Evolutionary conservation across 495 filamentous ascomycete species (phyloP), one percentile per base, ranked within the genome.

Genomic region (Aspergillus haitiensis): DNA sequence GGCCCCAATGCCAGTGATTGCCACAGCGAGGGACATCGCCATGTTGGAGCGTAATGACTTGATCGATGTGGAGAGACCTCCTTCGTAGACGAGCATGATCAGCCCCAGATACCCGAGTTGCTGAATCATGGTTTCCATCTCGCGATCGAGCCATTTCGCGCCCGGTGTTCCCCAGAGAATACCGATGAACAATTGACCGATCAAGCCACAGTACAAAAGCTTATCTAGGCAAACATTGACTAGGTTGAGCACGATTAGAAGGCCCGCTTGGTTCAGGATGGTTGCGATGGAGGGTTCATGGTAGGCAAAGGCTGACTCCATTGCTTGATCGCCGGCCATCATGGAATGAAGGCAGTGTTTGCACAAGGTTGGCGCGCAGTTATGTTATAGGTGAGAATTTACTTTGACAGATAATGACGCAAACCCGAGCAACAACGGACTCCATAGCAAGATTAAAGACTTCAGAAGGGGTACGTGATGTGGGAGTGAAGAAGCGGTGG

Each of bases 81-180:
- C 88, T 73, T 91, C 84, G 66, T 86, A 92, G 2, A 94, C 88
- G 9, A 93, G 72, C 45, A 92, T 70, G 11, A 93, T 82, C 39
- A 94, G 64, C 0, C 91, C 90, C 0, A 93, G 70, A 65, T 93
- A 93, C 0, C 90, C 90, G n/a, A 93, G 67, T 45, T 86, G 80
- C 8, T 87, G 81, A 45, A 91, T 80, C 0, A 78, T 76, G 3
- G 80, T 64, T 69, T 92, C 78, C n/a, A 72, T 68, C 5, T 69
- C 66, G 0, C 47, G 55, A 33, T 68, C 62, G 11, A 88, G 71
- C 79, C 81, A 85, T 64, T 83, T 77, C 32, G 72, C 69, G 0
- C 85, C 80, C 0, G 88, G 88, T 0, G 78, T 78, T 31, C 90
- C 87, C 78, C 84, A 93, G 33, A 85, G 76, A 4, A 90, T 78